Base-by-base conservation (phyloP, 495 filamentous ascomycete species). In the Poronia punctata region DNA sequence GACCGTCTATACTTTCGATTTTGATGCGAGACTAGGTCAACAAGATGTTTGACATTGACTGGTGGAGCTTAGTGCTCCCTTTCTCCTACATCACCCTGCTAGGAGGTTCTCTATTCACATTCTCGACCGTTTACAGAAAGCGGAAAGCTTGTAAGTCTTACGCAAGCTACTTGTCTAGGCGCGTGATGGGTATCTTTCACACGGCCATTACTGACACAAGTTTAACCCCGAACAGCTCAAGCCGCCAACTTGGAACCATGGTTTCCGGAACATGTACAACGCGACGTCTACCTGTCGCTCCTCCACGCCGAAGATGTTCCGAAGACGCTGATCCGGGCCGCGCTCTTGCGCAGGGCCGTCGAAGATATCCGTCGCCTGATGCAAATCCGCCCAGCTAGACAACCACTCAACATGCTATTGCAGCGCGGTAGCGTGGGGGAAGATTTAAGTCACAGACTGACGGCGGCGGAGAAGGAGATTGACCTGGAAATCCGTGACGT, bases 401-500 rank as follows among this genome's bases (percentile, higher is more conserved):
- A 82, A 38, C 84, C 92, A 6, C 72, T 94, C 54, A 79, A 82
- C 46, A 78, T 78, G 36, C 67, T 98, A 28, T 62, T 97, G 35
- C 86, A 94, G 64, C 71, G 85, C 30, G 93, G 93, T 1, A 90
- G 84, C 60, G 88, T 98, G 1, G 90, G 93, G 6, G 93, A 98
- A 64, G 92, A 98, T 61, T 61, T 97, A 28, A 96, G 88, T 84
- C 92, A 96, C 67, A 72, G 92, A 26, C 94, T 96, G 59, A 56
- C 76, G 52, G 70, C 84, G 27, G 92, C 90, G 18, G 92, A 98
- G 74, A 90, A 90, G 71, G 92, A 97, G 70, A 93, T 95, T 68
- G 88, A 98, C 64, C 90, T 88, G 44, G 92, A 98, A 64, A 69
- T 98, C 23, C 72, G 83, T 46, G 92, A 98, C 67, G 88, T 96